phyloP scores from a whole-genome alignment of 164 flowering plant species.

The Echeveria elegans region DNA sequence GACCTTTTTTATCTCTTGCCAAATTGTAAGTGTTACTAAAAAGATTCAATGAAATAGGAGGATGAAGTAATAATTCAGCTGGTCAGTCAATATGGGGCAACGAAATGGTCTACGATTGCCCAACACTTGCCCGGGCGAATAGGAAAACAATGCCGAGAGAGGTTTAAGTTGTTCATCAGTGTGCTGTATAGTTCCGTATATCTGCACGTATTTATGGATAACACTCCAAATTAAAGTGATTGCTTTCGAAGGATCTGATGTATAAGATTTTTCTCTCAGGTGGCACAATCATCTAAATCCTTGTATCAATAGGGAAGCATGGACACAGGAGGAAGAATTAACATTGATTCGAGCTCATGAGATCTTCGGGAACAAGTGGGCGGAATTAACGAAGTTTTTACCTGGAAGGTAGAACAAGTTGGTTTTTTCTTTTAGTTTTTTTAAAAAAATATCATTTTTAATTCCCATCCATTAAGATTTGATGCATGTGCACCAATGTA shows the following conservation, averaged over 20 bases:
- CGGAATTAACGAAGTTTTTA: conserved; percentile 84
- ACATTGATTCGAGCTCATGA: conserved; percentile 86
- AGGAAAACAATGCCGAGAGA: conserved; percentile 7
- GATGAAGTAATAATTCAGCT: conserved; percentile 6
- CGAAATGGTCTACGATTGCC: conserved; percentile 10
- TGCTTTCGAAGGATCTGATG: background rate
- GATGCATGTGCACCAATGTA: background rate
- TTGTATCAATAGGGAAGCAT: conserved; percentile 83
- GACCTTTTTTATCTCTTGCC: background rate
- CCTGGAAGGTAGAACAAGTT: conserved; percentile 68
- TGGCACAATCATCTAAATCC: conserved; percentile 99
- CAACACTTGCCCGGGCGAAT: conserved; percentile 8
- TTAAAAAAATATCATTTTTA: background rate
- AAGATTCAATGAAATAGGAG: conserved; percentile 7
- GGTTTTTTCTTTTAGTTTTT: too few species aligned
- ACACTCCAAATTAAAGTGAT: background rate
- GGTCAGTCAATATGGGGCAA: conserved; percentile 4
- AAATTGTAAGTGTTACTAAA: too few species aligned
- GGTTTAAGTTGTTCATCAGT: background rate
- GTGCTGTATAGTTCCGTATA: background rate
- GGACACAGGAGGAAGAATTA: conserved; percentile 98
- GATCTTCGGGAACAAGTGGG: conserved; percentile 95
- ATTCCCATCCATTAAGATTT: background rate
- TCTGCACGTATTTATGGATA: background rate
- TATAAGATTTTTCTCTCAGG: conserved; percentile 25